These are phyloP conservation scores for Cercophora newfieldiana DNA, from an alignment of 495 filamentous ascomycete genomes.

Conservation along the genomic window DNA sequence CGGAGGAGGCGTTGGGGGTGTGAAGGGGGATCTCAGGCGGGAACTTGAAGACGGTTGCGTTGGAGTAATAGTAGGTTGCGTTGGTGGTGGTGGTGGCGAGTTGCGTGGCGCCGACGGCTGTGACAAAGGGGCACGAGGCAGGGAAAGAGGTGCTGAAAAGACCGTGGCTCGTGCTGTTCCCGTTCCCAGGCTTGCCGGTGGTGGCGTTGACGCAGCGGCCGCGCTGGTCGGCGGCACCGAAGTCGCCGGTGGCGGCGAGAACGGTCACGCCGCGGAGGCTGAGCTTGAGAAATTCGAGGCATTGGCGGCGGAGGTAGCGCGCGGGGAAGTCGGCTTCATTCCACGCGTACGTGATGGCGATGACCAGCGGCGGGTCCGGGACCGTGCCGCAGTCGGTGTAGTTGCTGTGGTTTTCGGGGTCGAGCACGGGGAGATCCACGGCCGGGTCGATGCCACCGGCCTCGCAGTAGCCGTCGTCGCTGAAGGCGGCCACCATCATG, in stretches of 20 bases:
- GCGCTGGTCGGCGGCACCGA: not conserved
- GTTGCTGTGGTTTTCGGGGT: not conserved
- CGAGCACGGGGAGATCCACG: not conserved
- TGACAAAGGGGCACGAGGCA: not conserved
- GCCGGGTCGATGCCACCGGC: not conserved
- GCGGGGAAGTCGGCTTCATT: constrained; percentile 26
- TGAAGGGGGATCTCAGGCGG: not conserved
- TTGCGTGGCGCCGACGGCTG: not conserved
- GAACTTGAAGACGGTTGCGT: too few species aligned
- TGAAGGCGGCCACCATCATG: not conserved
- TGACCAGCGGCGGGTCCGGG: not conserved
- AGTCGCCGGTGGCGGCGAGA: constrained; percentile 57
- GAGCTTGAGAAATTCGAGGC: constrained; percentile 56
- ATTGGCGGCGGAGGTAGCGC: constrained; percentile 30
- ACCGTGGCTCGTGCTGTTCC: not conserved
- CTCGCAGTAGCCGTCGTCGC: not conserved
- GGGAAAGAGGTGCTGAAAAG: not conserved
- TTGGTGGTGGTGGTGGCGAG: too few species aligned
- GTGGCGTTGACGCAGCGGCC: not conserved
- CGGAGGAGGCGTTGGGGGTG: not conserved
- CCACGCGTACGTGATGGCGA: not conserved
- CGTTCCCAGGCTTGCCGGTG: not conserved
- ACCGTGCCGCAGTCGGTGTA: not conserved
- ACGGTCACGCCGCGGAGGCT: constrained; percentile 58
- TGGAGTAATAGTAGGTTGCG: too few species aligned